Evolutionary conservation across 164 flowering plant species (phyloP).

Genomic region (Cinnamomum micranthum): DNA sequence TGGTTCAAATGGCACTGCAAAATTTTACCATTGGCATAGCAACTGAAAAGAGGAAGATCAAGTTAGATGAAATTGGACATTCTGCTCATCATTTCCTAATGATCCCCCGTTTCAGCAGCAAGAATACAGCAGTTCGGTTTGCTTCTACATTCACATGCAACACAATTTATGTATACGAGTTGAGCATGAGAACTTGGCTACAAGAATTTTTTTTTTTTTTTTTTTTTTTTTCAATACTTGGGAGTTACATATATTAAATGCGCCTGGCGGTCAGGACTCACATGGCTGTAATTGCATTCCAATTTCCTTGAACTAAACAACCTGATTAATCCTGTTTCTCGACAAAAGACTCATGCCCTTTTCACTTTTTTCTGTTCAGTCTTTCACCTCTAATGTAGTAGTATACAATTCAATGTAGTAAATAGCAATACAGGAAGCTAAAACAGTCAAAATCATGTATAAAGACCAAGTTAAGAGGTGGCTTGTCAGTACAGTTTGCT

Average conservation of each 20-base stretch:
- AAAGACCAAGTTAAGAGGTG: background rate
- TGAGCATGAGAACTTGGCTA: background rate
- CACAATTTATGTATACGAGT: background rate
- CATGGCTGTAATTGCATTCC: background rate
- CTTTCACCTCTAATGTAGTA: background rate
- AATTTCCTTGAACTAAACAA: background rate
- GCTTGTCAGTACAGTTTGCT: constrained; percentile 62
- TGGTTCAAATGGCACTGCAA: no score
- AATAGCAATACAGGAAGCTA: background rate
- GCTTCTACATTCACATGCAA: background rate
- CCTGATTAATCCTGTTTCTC: background rate
- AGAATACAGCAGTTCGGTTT: background rate
- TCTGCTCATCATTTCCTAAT: background rate
- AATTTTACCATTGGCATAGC: background rate
- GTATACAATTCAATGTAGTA: background rate
- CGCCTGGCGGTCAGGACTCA: background rate
- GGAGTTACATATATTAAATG: background rate
- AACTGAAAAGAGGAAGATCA: background rate
- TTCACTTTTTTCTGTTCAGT: no score
- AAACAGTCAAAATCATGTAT: background rate
- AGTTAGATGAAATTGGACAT: no score
- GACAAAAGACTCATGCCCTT: background rate
- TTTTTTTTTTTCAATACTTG: no score
- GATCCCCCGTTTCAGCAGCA: background rate
- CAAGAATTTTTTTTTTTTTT: no score